These are phyloP conservation scores for Dimocarpus longan DNA, from an alignment of 345 rosid species.

Conservation along the genomic window DNA sequence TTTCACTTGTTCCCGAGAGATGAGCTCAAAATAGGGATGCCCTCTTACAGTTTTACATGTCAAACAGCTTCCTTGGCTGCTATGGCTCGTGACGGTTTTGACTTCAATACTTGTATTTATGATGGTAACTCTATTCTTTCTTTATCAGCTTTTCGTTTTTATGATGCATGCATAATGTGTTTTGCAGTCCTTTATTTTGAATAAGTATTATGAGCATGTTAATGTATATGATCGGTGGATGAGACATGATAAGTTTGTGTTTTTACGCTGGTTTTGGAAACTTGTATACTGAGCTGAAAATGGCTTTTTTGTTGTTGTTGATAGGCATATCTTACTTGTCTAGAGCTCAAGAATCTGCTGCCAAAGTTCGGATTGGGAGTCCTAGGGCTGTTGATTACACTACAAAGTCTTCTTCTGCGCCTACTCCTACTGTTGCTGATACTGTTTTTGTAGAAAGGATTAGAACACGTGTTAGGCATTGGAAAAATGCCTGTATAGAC, in stretches of 20 bases:
- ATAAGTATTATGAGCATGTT: neutral
- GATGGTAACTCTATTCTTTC: slow-evolving; percentile 54
- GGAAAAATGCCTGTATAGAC: slow-evolving; percentile 59
- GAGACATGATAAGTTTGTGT: neutral
- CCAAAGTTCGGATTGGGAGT: slow-evolving; percentile 57
- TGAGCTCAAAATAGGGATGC: slow-evolving; percentile 74
- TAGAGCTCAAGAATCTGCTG: slow-evolving; percentile 74
- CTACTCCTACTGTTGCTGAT: slow-evolving; percentile 62
- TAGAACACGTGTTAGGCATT: slow-evolving; percentile 64
- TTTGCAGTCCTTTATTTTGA: neutral
- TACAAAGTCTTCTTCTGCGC: slow-evolving; percentile 41
- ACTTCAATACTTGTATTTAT: slow-evolving; percentile 83
- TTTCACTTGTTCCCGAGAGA: slow-evolving; percentile 90
- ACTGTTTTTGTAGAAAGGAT: slow-evolving; percentile 64
- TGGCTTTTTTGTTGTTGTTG: slow-evolving; percentile 5
- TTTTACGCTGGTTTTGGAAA: neutral
- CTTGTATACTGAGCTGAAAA: neutral
- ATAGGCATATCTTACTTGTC: slow-evolving; percentile 88
- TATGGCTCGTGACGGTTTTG: slow-evolving; percentile 85
- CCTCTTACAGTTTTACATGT: slow-evolving; percentile 82
- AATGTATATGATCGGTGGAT: neutral
- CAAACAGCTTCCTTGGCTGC: slow-evolving; percentile 67
- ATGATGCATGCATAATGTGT: neutral
- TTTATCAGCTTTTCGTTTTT: neutral
- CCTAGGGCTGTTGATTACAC: slow-evolving; percentile 40